Base-by-base conservation (phyloP, 2,329 filamentous ascomycete species). In the Claviceps lovelessii region DNA sequence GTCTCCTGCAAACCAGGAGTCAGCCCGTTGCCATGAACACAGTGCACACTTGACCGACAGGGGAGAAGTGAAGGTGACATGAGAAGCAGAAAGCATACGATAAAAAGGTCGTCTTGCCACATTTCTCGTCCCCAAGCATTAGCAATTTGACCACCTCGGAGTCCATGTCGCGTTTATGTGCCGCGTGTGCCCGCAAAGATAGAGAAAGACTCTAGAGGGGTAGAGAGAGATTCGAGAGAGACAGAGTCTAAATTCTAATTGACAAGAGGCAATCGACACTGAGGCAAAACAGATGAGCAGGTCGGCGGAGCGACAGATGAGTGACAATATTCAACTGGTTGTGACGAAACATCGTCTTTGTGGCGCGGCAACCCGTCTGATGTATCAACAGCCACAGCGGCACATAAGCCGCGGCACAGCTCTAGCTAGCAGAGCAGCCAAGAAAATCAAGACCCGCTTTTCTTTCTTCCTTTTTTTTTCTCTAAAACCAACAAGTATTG, bases 61-160 rank as follows among this genome's bases (percentile, higher is more conserved):
- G 17, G 48, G 33, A 28, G 6, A n/a, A 48, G 23, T 23, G 23
- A 23, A n/a, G 28, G 31, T 41, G 56, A 35, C 57, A 46, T 33
- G 29, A 61, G 45, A 17, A 47, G 45, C 13, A 42, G 39, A 41
- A 28, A 47, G 74, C 79, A 59, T 62, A 83, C 80, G 79, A 80
- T 61, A 83, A 64, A 64, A 83, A 82, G 0, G 76, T 80, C 28
- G 78, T 79, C 66, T 83, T 84, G 54, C 80, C 80, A 58, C 78
- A 78, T 61, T 72, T 72, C 57, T 76, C 73, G 65, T 83, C 79
- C 37, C 80, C 80, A n/a, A 83, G 68, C 23, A 83, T 65, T 33
- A 83, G 64, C 15, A 83, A 68, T n/a, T 70, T 78, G 61, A 81
- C 69, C 51, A 70, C 70, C 54, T 75, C 66, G 42, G 70, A 60